A percentile compares a stretch with the other conserved stretches of the same genome.
These are phyloP conservation scores for Acanthamoeba sp. DNA, from an alignment of 208 protist genomes.

Conservation along the genomic window DNA sequence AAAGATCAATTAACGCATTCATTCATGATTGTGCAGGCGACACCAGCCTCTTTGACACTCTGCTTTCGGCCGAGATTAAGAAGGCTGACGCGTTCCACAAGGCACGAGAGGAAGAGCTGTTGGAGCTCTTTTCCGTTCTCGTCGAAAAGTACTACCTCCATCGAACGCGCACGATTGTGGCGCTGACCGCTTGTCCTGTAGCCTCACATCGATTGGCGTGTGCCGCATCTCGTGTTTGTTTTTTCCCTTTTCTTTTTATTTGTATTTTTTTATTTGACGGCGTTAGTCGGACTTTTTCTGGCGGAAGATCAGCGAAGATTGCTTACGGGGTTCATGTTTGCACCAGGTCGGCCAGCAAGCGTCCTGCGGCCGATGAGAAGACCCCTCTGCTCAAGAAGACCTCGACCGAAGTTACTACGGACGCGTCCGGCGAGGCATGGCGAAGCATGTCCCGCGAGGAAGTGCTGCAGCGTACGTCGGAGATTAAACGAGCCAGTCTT, in stretches of 20 bases:
- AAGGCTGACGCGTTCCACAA: slow-evolving; percentile 30
- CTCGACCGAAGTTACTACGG: background rate
- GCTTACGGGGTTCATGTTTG: background rate
- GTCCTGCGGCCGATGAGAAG: background rate
- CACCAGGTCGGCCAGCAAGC: background rate
- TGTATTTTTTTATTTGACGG: no score
- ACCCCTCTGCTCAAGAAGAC: background rate
- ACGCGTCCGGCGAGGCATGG: background rate
- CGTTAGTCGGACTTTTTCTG: no score
- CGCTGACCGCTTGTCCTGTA: no score
- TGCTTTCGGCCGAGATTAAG: slow-evolving; percentile 17
- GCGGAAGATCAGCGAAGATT: background rate
- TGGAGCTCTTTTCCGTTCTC: background rate
- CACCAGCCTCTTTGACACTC: slow-evolving; percentile 53
- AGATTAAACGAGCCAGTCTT: no score
- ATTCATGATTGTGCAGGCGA: slow-evolving; percentile 6
- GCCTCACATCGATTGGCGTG: background rate
- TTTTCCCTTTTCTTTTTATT: no score
- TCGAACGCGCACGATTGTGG: background rate
- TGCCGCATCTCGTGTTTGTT: no score
- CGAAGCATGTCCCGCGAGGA: background rate
- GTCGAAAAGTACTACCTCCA: background rate
- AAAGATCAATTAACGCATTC: background rate
- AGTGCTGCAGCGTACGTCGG: background rate
- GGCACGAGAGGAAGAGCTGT: background rate